A percentile compares a stretch with the other conserved stretches of the same genome.
Conservation (phyloP, 345 rosid species). For the Eutrema japonicum region DNA sequence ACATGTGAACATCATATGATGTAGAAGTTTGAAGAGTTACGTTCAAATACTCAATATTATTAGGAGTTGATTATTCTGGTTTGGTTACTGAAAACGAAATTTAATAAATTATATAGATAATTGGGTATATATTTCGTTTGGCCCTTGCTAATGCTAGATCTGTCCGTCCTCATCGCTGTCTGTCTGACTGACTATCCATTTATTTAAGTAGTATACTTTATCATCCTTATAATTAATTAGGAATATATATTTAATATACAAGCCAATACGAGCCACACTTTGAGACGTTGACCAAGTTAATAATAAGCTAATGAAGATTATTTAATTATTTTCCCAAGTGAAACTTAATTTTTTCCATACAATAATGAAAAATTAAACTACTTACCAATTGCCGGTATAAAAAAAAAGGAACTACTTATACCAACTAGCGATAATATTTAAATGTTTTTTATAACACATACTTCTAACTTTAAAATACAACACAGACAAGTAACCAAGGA, state of each 20-base stretch:
- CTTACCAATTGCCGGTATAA: not conserved
- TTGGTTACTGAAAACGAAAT: slow-evolving; percentile 36
- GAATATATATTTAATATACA: not conserved
- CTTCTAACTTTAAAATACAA: too few relatives aligned
- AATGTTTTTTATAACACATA: not conserved
- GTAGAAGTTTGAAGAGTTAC: slow-evolving; percentile 32
- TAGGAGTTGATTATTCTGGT: slow-evolving; percentile 39
- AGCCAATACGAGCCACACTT: slow-evolving; percentile 19
- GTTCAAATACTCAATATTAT: slow-evolving; percentile 20
- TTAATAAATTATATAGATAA: not conserved
- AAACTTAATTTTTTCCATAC: not conserved
- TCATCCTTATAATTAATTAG: not conserved
- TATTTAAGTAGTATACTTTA: too few relatives aligned
- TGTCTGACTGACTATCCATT: slow-evolving; percentile 26
- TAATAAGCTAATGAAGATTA: slow-evolving; percentile 10
- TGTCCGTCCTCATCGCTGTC: slow-evolving; percentile 20
- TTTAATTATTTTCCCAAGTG: not conserved
- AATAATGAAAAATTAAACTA: not conserved
- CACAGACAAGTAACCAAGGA: too few relatives aligned
- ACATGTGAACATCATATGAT: slow-evolving; percentile 34
- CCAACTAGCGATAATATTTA: not conserved
- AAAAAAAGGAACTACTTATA: too few relatives aligned
- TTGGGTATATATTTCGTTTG: slow-evolving; percentile 19
- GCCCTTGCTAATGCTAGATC: slow-evolving; percentile 35
- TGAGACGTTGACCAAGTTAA: slow-evolving; percentile 29